phyloP scores from a whole-genome alignment of 306 rosid species.

The Castanospermum australe region DNA sequence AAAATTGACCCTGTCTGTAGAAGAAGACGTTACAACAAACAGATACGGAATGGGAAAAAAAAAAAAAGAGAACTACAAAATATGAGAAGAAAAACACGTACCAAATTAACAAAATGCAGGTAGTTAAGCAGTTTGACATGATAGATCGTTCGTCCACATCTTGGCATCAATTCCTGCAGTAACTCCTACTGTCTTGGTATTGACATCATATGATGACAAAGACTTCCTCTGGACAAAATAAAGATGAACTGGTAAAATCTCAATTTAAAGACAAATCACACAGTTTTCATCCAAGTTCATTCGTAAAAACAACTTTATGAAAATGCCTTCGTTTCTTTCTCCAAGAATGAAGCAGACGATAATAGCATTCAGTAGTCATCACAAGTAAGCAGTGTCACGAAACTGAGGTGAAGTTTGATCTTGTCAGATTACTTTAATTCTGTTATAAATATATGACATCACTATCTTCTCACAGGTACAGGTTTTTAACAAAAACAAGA shows the following conservation, averaged over 20 bases:
- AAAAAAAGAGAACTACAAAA: not conserved
- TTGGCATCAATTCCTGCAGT: constrained; percentile 33
- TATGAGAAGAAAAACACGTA: constrained; percentile 8
- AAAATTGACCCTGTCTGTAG: not conserved
- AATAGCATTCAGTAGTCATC: not conserved
- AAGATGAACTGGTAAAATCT: not conserved
- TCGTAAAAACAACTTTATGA: not conserved
- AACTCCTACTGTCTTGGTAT: constrained; percentile 36
- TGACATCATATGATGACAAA: constrained; percentile 46
- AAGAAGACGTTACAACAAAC: not conserved
- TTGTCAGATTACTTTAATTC: not conserved
- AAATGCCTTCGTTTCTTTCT: not conserved
- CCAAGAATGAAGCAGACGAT: not conserved
- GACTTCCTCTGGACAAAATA: constrained; percentile 43
- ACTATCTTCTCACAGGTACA: not conserved
- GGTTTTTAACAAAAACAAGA: not conserved
- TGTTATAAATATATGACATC: not conserved
- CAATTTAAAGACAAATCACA: not conserved
- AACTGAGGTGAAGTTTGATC: not conserved
- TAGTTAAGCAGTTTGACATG: constrained; percentile 42
- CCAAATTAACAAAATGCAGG: constrained; percentile 26
- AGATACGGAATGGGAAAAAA: not conserved
- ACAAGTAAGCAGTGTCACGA: not conserved
- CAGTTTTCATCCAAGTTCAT: not conserved
- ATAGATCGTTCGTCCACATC: constrained; percentile 34